Evolutionary conservation across 306 rosid species (phyloP), one percentile per base, ranked within the genome.

Genomic region (Rubus idaeus): DNA sequence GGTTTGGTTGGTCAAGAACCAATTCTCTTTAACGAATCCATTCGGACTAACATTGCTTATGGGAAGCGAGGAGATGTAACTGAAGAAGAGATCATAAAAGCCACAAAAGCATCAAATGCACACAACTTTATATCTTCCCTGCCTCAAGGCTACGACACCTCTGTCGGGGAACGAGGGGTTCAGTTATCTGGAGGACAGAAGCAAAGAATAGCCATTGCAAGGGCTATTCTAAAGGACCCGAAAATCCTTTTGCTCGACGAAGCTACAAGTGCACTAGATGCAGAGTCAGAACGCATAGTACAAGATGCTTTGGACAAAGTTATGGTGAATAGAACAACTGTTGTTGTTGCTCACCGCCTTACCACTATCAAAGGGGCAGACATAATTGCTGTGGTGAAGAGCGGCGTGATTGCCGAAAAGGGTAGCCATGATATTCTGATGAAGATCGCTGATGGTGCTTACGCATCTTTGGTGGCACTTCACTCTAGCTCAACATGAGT

Each of bases 1-100:
- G 98, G 98, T 0, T 85, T 95, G 82, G 98, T 95, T 6, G 89
- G 98, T 67, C 98, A 92, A 81, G 98, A 92, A 74, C 98, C 97
- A 0, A 68, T 92, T 45, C 94, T 95, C 45, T 95, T 95, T 89
- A 90, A 92, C 11, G 94, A 90, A 76, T 88, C 91, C 60, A 90
- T 95, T 42, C 89, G 92, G 0, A 46, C 66, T 49, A 95, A 95
- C 92, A 92, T 92, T 70, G 92, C 96, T 40, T 92, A 92, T 55
- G 89, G 97, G 57, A 95, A 86, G 77, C 81, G 66, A 6, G 94
- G 78, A 26, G 79, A 73, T 6, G 87, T 85, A 8, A 84, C 88
- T 0, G 91, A 89, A 41, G 97, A 92, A 57, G 97, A 95, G 83
- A 89, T 92, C 69, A 72, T 87, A 4, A 86, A 80, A 73, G 99